Evolutionary conservation across 73 alveolate species (phyloP).

Genomic region (Stentor coeruleus): DNA sequence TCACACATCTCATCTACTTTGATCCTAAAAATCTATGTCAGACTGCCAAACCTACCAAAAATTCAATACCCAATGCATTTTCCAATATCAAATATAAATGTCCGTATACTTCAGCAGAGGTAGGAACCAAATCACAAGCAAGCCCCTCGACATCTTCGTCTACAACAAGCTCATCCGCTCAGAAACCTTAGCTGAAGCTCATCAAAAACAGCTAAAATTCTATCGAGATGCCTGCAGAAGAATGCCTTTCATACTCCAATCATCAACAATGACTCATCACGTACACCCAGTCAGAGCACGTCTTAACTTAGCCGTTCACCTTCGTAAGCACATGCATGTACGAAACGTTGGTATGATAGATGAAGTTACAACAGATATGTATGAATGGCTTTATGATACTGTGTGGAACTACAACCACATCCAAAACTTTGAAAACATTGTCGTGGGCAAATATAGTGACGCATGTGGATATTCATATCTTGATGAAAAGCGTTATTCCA

Average conservation of each 20-base stretch:
- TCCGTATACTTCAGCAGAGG: slow-evolving; percentile 15
- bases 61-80: too few relatives aligned
- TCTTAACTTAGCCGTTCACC: slow-evolving; percentile 5
- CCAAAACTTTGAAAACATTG: slow-evolving; percentile 2
- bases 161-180: not conserved
- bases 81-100: too few relatives aligned
- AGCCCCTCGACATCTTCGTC: not conserved
- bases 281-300: not conserved
- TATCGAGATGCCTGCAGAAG: slow-evolving; percentile 24
- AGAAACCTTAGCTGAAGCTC: slow-evolving; percentile 12
- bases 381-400: not conserved
- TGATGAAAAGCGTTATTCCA: not conserved
- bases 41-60: too few relatives aligned
- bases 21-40: too few relatives aligned
- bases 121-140: slow-evolving; percentile 9
- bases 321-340: not conserved
- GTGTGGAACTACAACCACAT: slow-evolving; percentile 8
- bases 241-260: not conserved
- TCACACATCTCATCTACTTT: too few relatives aligned
- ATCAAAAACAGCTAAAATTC: not conserved
- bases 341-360: not conserved
- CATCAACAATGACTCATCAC: not conserved
- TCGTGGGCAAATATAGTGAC: not conserved
- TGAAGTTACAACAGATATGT: not conserved
- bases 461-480: not conserved